Percentiles rank a stretch among this genome's conserved stretches.
Conservation (phyloP, 2,329 filamentous ascomycete genomes). For the Alternaria longipes region DNA sequence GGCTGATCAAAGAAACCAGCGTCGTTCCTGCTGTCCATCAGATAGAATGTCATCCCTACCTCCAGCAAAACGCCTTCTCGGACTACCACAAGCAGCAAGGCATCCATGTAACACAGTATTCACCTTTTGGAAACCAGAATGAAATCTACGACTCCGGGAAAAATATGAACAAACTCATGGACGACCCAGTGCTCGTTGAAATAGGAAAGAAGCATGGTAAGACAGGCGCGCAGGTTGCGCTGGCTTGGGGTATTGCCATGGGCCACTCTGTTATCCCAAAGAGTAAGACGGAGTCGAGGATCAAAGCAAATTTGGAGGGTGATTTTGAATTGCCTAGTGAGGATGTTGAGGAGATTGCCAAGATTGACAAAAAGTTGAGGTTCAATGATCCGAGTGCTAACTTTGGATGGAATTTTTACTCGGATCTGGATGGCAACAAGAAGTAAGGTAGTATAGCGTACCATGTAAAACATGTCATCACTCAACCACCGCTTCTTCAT, state of each 20-base stretch:
- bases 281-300: conserved; percentile 43
- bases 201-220: conserved; percentile 71
- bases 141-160: conserved; percentile 44
- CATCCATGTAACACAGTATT: conserved; percentile 48
- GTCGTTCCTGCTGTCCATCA: conserved; percentile 45
- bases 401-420: conserved; percentile 68
- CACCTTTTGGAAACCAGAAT: conserved; percentile 48
- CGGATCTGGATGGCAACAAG: conserved; percentile 64
- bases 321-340: conserved; percentile 76
- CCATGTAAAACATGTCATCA: neutral
- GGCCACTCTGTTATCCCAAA: conserved; percentile 48
- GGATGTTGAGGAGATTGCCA: conserved; percentile 71
- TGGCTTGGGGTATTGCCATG: conserved; percentile 85
- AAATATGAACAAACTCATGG: conserved; percentile 51
- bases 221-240: conserved; percentile 81
- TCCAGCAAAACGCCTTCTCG: conserved; percentile 39
- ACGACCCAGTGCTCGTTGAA: conserved; percentile 70
- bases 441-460: conserved; percentile 11
- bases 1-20: conserved; percentile 58
- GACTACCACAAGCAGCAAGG: conserved; percentile 40
- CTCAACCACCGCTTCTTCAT: neutral
- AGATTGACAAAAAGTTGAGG: conserved; percentile 67
- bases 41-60: conserved; percentile 44
- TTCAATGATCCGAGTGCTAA: conserved; percentile 67
- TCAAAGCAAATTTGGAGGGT: conserved; percentile 56